Base-by-base conservation (phyloP, 805 yeast species). In the Tetrapisispora pingtungensis region DNA sequence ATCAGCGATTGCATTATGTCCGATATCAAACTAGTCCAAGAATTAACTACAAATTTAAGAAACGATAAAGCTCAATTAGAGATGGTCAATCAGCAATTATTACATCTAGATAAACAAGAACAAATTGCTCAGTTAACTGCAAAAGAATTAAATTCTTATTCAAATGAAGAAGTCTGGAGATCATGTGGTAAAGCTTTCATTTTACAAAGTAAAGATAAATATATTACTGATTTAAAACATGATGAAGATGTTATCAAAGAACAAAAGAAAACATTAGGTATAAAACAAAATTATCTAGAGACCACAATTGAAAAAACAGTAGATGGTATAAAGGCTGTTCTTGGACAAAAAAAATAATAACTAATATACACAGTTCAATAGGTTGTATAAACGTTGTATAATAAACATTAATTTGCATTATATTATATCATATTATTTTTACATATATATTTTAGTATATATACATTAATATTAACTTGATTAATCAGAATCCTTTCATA, bases 111-210 rank as follows among this genome's bases (percentile, higher is more conserved):
- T 12, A 60, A 61, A 43, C 67, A 64, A 46, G 60, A 56, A 51
- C 71, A 69, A 52, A 59, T 83, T 40, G 72, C 80, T 18, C 72
- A 73, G 22, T 67, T 76, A 36, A 81, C 94, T 8, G 64, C 71
- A 30, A 58, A 70, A 30, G 84, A 82, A 51, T 67, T 87, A 41
- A 67, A 65, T 22, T 68, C 75, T 36, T 65, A 73, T 13, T 70
- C 67, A 10, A 67, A 67, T 18, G 72, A 75, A 10, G 58, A 58
- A 8, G 89, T 88, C 5, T 88, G 95, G 93, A 77, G 84, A 58
- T 85, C 94, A 5, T 75, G 85, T 31, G 97, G 97, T 26, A 83
- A 82, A 62, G 75, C 86, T 27, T 84, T 82, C 59, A 64, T 82
- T 3, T 39, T 59, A 33, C 65, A 64, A 45, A 62, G 55, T 26